These are phyloP conservation scores for Pythium volutum DNA, from an alignment of 352 stramenopile species.

Conservation along the genomic window DNA sequence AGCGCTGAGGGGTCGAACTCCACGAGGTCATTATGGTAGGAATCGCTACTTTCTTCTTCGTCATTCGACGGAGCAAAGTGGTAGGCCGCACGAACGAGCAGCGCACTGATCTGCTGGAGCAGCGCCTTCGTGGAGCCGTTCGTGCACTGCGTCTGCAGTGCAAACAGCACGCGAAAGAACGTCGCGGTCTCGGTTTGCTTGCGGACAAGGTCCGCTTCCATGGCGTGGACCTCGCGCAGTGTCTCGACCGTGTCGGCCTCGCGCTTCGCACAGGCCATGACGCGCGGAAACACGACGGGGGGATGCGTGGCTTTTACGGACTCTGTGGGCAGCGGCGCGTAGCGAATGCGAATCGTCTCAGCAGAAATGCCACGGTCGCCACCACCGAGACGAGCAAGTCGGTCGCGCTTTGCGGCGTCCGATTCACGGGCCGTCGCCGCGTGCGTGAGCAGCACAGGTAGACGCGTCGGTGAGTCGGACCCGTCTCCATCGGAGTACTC, in stretches of 20 bases:
- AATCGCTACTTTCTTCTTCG: background rate
- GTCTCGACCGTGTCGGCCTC: conserved; percentile 75
- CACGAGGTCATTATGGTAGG: background rate
- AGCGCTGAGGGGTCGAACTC: conserved; percentile 14
- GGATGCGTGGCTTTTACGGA: background rate
- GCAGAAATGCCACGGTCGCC: too few relatives aligned
- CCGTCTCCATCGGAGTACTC: too few relatives aligned
- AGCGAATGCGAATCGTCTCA: conserved; percentile 4
- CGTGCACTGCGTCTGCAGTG: conserved; percentile 24
- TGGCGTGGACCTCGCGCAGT: conserved; percentile 73
- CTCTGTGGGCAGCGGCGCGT: conserved; percentile 3
- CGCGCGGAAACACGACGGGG: conserved; percentile 69
- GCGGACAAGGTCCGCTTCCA: conserved; percentile 44
- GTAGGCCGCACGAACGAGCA: conserved; percentile 28
- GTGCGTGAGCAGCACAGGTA: conserved; percentile 9
- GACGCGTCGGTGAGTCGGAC: too few relatives aligned
- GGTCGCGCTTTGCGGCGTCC: conserved; percentile 1
- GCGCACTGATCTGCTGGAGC: conserved; percentile 22
- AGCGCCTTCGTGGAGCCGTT: conserved; percentile 30
- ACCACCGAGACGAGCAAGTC: background rate
- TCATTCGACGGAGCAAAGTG: background rate
- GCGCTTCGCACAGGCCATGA: conserved; percentile 64
- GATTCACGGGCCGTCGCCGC: conserved; percentile 22
- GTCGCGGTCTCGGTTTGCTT: conserved; percentile 27
- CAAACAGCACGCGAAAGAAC: conserved; percentile 33